Evolutionary conservation across 1,284 basidiomycete species (phyloP), one percentile per base, ranked within the genome.

Genomic region (Schizopora paradoxa): DNA sequence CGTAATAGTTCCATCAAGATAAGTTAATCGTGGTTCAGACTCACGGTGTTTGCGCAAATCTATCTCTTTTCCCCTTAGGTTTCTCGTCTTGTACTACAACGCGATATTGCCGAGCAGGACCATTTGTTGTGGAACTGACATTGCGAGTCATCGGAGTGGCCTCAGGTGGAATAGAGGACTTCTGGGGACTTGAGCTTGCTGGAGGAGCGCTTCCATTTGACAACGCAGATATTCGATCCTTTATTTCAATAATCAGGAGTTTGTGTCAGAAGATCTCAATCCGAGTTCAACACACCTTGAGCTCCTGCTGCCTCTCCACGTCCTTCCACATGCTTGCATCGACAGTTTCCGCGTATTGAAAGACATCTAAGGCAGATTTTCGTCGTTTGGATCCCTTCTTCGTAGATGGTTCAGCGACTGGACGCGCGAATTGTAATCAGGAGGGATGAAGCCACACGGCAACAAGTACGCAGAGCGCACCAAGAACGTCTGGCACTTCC

Each of bases 321-420:
- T 85, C 74, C 34, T 80, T 67, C 84, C 83, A 88, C 33, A 69
- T 74, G 23, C 68, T 71, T 22, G 70, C 65, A 52, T 86, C 85
- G n/a, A 88, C 77, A 0, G 86, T 88, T 56, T 81, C 77, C 0
- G 82, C 83, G 59, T 86, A 87, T 58, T 86, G 78, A 55, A 88
- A 88, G 26, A 88, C 72, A 41, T 79, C 79, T 22, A 77, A 51
- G 4, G 72, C 75, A 2, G 76, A 69, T 56, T 77, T 84, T 23
- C 49, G 32, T 31, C 45, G 40, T 34, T 51, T 51, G 4, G 32
- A 21, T 13, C 31, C 66, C 86, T 87, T 52, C 74, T 67, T 37
- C 69, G 72, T 22, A 66, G 62, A 3, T 69, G 65, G 25, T 61
- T 88, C 84, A 46, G 86, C 70, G 36, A 86, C 83, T 86, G 46